Evolutionary conservation across 257 asterid species (phyloP).

Genomic region (Ocimum tenuiflorum): DNA sequence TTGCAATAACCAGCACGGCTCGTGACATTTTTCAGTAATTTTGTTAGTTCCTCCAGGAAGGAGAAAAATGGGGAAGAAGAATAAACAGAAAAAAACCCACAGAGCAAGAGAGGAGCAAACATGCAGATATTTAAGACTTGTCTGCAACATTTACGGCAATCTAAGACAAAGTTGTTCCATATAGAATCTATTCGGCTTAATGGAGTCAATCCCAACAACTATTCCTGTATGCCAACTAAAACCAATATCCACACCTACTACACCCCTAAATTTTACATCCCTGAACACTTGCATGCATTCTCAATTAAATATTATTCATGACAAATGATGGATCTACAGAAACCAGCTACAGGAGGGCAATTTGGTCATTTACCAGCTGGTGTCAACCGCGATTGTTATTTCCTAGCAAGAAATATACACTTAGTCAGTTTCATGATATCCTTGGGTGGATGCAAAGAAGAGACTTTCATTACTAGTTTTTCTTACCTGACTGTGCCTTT

Average conservation of each 20-base stretch:
- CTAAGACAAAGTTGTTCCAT: slow-evolving; percentile 21
- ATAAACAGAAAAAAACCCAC: neutral
- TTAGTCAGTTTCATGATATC: neutral
- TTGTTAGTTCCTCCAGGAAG: too few relatives aligned
- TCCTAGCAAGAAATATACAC: slow-evolving; percentile 30
- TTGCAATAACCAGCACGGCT: too few relatives aligned
- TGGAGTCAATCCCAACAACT: slow-evolving; percentile 6
- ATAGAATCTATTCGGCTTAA: slow-evolving; percentile 17
- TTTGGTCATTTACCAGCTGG: slow-evolving; percentile 20
- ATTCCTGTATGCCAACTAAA: slow-evolving; percentile 40
- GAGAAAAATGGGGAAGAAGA: too few relatives aligned
- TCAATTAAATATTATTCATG: slow-evolving; percentile 17
- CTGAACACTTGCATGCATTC: slow-evolving; percentile 27
- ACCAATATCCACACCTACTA: slow-evolving; percentile 49
- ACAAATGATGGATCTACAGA: slow-evolving; percentile 36
- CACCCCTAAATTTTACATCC: slow-evolving; percentile 50
- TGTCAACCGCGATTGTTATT: slow-evolving; percentile 26
- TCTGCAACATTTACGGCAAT: slow-evolving; percentile 12
- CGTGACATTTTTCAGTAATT: too few relatives aligned
- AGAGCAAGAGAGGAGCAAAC: neutral
- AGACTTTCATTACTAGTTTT: neutral
- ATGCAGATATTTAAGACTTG: slow-evolving; percentile 11
- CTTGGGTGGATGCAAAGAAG: neutral
- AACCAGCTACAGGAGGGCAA: slow-evolving; percentile 16
- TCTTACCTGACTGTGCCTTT: slow-evolving; percentile 49